Evolutionary conservation across 2,329 filamentous ascomycete species (phyloP), one percentile per base, ranked within the genome.

Genomic region (Penicillium sclerotiorum): DNA sequence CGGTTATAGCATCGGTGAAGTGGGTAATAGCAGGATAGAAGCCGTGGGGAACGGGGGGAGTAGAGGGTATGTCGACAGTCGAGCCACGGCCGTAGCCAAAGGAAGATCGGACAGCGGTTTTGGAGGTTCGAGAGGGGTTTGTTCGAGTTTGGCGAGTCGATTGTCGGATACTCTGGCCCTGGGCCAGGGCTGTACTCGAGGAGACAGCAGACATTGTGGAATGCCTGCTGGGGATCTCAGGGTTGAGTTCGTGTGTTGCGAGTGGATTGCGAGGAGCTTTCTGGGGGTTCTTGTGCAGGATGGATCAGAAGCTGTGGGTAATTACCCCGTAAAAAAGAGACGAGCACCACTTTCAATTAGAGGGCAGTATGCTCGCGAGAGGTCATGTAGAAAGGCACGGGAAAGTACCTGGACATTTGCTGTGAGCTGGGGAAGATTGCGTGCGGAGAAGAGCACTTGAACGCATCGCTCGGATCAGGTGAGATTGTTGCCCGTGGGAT

Each of bases 1-100:
- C 92, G 44, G 90, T 87, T 67, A 97, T 90, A 56, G 91, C 87
- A 71, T 97, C 92, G 56, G 93, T 89, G 69, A 99, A 97, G 68
- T 85, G 84, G 33, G 82, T 82, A 56, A 88, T 80, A 20, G 83
- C 85, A 51, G 85, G 84, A 61, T 83, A 86, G 71, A 88, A 85
- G 32, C 74, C 75, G 43, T 74, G 71, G 30, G 73, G 70, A 15
- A 73, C 61, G 52, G 67, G 60, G 48, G 65, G 55, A 11, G 62
- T 59, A 11, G 62, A 47, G 45, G 64, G 57, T 25, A 64, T 55
- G 30, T 68, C 63, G 11, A 49, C 47, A 47, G 60, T 58, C n/a
- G 63, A 61, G 25, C 53, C 56, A 50, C 68, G 67, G 21, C 72
- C 68, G 39, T 66, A 70, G 36, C 69, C 70, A 47, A 74, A 72